Percentiles rank a stretch among this genome's conserved stretches.
Conservation (phyloP, 1,284 basidiomycete species). For the Cystobasidium sp. region DNA sequence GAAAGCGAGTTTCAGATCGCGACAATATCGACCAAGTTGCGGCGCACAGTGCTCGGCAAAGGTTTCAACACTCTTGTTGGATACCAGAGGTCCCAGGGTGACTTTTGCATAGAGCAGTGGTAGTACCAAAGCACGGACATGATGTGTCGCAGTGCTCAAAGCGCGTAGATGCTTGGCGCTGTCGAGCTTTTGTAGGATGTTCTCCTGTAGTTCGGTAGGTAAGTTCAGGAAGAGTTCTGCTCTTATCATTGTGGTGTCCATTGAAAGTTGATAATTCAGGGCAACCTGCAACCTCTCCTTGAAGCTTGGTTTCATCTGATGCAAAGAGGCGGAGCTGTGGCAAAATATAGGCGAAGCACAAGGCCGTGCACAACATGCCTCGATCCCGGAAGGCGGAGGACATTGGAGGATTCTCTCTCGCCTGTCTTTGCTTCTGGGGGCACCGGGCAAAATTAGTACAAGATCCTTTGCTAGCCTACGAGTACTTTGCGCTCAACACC, state of each 20-base stretch:
- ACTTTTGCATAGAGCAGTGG: constrained; percentile 3
- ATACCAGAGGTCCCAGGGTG: neutral
- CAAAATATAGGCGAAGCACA: no score
- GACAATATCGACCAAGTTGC: constrained; percentile 16
- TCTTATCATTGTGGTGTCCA: neutral
- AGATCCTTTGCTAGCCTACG: no score
- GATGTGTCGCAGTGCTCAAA: neutral
- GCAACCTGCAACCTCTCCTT: no score
- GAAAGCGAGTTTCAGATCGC: constrained; percentile 16
- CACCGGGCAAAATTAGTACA: no score
- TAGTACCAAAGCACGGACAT: neutral
- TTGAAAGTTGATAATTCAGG: neutral
- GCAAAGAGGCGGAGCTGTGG: no score
- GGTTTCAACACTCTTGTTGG: neutral
- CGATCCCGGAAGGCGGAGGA: no score
- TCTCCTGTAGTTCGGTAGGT: constrained; percentile 24
- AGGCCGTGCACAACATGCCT: no score
- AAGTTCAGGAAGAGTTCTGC: neutral
- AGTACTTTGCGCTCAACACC: no score
- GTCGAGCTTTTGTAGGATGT: constrained; percentile 1
- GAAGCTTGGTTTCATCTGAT: no score
- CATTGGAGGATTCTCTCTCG: no score
- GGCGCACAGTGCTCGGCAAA: constrained; percentile 6
- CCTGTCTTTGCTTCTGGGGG: no score
- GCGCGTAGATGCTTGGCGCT: neutral